phyloP scores from a whole-genome alignment of 331 rosid genomes.

The Saraca asoca region DNA sequence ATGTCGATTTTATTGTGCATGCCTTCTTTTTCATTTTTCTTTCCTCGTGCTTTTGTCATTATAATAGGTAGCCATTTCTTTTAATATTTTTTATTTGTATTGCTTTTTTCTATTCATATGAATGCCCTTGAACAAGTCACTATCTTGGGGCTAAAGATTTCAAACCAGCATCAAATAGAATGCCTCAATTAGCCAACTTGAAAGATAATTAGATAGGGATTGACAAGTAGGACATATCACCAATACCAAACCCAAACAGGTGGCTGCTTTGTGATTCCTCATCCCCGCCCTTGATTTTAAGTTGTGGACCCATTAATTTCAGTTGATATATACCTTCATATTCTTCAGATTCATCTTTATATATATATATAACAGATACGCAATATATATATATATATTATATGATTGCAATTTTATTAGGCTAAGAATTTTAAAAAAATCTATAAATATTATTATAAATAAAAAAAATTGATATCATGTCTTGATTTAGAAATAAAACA shows the following conservation, averaged over 20 bases:
- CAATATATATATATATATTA: too few species aligned
- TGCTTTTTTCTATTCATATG: constrained; percentile 22
- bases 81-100: neutral
- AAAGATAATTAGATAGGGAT: constrained; percentile 32
- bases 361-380: neutral
- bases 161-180: constrained; percentile 30
- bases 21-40: constrained; percentile 24
- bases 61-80: constrained; percentile 21
- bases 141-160: constrained; percentile 19
- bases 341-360: constrained; percentile 24
- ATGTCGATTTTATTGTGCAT: constrained; percentile 49
- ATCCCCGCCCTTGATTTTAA: constrained; percentile 13
- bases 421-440: too few species aligned
- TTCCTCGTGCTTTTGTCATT: constrained; percentile 33
- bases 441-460: too few species aligned
- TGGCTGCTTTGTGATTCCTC: constrained; percentile 34
- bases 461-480: too few species aligned
- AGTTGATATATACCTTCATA: constrained; percentile 9
- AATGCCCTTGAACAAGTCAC: constrained; percentile 21
- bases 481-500: too few species aligned
- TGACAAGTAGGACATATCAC: constrained; percentile 6
- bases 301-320: constrained; percentile 34
- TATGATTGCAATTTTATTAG: too few species aligned
- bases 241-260: constrained; percentile 27
- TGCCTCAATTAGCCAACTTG: neutral